Conservation (phyloP, 176 grass and related monocot genomes). For the Elaeis guineensis region DNA sequence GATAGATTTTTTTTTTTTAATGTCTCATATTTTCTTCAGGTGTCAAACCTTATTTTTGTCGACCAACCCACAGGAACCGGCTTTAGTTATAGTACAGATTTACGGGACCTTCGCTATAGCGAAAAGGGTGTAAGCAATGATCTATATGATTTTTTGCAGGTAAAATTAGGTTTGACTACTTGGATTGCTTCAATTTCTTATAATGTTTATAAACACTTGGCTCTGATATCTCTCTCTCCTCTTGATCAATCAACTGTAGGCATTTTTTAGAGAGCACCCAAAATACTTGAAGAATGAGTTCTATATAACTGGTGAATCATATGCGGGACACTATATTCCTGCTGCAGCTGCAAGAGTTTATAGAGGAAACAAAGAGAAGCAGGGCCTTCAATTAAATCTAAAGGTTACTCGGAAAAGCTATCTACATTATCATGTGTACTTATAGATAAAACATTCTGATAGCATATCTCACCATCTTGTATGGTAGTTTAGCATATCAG, state of each 20-base stretch:
- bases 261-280: conserved; percentile 38
- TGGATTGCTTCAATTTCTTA: conserved; percentile 1
- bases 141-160: conserved; percentile 51
- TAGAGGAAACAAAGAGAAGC: conserved; percentile 40
- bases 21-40: conserved; percentile 20
- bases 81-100: conserved; percentile 46
- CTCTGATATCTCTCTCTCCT: not conserved
- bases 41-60: conserved; percentile 46
- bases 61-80: conserved; percentile 57
- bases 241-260: conserved; percentile 6
- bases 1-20: not conserved
- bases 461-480: no score
- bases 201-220: not conserved
- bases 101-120: conserved; percentile 36
- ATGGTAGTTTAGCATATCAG: no score
- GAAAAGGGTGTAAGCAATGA: conserved; percentile 39
- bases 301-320: conserved; percentile 52
- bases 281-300: conserved; percentile 44
- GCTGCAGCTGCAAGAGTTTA: conserved; percentile 43
- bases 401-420: conserved; percentile 18
- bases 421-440: not conserved
- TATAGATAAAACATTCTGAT: not conserved
- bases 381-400: conserved; percentile 41
- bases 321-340: conserved; percentile 54
- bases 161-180: not conserved